Conservation (phyloP, 2,329 filamentous ascomycete species). For the Pestalotiopsis sp. region DNA sequence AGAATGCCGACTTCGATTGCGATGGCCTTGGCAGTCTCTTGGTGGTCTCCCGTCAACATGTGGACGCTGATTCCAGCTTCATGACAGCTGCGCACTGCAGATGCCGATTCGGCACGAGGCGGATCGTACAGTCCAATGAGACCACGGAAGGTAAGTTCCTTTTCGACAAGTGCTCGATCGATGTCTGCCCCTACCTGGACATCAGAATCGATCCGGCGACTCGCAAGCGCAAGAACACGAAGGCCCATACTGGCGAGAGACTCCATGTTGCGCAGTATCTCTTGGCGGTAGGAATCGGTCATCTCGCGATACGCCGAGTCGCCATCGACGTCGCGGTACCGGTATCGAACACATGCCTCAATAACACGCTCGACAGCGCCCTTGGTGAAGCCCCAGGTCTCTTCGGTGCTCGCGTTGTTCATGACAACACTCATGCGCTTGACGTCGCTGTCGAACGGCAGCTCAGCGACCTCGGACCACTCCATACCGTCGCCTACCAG, state of each 20-base stretch:
- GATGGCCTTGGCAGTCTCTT: constrained; percentile 60
- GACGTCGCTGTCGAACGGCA: constrained; percentile 72
- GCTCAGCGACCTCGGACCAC: constrained; percentile 64
- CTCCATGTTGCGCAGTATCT: constrained; percentile 65
- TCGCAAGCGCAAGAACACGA: constrained; percentile 67
- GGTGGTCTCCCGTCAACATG: constrained; percentile 65
- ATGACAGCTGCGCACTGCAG: constrained; percentile 53
- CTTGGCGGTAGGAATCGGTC: constrained; percentile 49
- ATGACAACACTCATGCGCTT: constrained; percentile 77
- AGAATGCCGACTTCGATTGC: constrained; percentile 60
- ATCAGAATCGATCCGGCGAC: constrained; percentile 39
- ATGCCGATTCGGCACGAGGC: constrained; percentile 61
- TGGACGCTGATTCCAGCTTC: constrained; percentile 59
- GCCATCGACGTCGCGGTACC: constrained; percentile 34
- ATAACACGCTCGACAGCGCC: constrained; percentile 71
- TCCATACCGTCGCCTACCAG: constrained; percentile 48
- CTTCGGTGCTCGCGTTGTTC: constrained; percentile 37
- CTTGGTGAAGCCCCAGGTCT: constrained; percentile 52
- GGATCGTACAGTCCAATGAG: constrained; percentile 44
- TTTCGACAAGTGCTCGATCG: not conserved
- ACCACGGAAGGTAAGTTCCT: not conserved
- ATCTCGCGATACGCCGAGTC: constrained; percentile 38
- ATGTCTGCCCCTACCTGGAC: constrained; percentile 20
- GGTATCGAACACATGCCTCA: constrained; percentile 51
- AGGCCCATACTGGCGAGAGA: constrained; percentile 59